Conservation (phyloP, 2,329 filamentous ascomycete species). For the Fusarium coicis region DNA sequence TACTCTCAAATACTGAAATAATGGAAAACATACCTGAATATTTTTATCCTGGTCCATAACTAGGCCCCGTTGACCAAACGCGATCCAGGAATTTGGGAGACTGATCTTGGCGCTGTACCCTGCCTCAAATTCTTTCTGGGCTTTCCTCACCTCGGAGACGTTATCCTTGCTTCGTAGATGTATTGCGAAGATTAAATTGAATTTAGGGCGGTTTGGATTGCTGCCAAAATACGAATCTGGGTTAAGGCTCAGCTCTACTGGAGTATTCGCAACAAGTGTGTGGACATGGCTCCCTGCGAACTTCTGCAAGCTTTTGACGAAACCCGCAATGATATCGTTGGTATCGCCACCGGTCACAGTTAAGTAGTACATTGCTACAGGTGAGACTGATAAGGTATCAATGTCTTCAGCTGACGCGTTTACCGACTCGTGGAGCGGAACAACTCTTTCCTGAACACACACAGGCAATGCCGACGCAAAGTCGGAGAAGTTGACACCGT, state of each 20-base stretch:
- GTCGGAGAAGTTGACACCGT: neutral
- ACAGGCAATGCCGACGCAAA: neutral
- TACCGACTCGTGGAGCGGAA: neutral
- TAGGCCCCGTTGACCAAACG: neutral
- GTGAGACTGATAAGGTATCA: neutral
- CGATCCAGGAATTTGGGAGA: neutral
- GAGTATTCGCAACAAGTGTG: neutral
- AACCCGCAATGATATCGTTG: neutral
- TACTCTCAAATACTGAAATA: accelerated
- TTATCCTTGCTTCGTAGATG: neutral
- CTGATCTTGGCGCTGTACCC: neutral
- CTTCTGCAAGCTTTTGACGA: neutral
- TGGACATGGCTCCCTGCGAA: neutral
- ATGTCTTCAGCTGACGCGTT: neutral
- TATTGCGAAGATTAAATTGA: neutral
- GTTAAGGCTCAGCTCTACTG: neutral
- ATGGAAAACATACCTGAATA: neutral
- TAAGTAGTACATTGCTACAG: neutral
- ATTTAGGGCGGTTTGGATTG: neutral
- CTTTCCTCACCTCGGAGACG: neutral
- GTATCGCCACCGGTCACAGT: no score
- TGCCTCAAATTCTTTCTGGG: neutral
- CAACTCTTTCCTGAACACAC: neutral
- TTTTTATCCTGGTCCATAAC: neutral
- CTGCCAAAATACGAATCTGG: neutral